A percentile compares a stretch with the other conserved stretches of the same genome.
Conservation (phyloP, 192 early-diverging fungal genomes). For the Podila horticola region DNA sequence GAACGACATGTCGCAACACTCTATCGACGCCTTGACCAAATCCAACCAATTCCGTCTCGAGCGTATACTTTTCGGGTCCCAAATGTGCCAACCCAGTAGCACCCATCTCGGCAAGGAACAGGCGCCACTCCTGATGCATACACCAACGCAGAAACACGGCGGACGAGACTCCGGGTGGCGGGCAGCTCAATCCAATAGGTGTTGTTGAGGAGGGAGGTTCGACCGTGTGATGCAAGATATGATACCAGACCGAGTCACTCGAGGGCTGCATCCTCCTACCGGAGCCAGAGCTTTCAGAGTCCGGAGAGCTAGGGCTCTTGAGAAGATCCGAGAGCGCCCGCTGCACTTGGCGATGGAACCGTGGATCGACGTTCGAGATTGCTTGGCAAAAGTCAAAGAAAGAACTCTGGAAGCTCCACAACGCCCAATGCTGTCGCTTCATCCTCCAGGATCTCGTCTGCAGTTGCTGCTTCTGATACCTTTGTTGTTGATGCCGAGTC, state of each 20-base stretch:
- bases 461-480: neutral
- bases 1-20: too few relatives aligned
- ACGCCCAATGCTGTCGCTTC: slow-evolving; percentile 2
- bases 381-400: slow-evolving; percentile 19
- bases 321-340: slow-evolving; percentile 3
- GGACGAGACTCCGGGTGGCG: neutral
- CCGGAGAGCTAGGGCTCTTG: neutral
- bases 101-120: slow-evolving; percentile 1
- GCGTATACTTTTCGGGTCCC: too few relatives aligned
- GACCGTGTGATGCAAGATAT: slow-evolving; percentile 11
- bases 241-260: slow-evolving; percentile 15
- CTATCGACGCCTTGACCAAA: too few relatives aligned
- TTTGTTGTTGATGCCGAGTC: neutral
- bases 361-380: slow-evolving; percentile 6
- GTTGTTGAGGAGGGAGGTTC: neutral
- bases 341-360: slow-evolving; percentile 25
- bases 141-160: slow-evolving; percentile 17
- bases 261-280: neutral
- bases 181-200: too few relatives aligned
- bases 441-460: neutral
- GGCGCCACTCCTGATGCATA: slow-evolving; percentile 7
- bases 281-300: neutral
- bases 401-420: slow-evolving; percentile 20
- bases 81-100: neutral
- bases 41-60: too few relatives aligned